Evolutionary conservation across 2,329 filamentous ascomycete genomes (phyloP), one percentile per base, ranked within the genome.

Genomic region (Diaporthe vaccinii): DNA sequence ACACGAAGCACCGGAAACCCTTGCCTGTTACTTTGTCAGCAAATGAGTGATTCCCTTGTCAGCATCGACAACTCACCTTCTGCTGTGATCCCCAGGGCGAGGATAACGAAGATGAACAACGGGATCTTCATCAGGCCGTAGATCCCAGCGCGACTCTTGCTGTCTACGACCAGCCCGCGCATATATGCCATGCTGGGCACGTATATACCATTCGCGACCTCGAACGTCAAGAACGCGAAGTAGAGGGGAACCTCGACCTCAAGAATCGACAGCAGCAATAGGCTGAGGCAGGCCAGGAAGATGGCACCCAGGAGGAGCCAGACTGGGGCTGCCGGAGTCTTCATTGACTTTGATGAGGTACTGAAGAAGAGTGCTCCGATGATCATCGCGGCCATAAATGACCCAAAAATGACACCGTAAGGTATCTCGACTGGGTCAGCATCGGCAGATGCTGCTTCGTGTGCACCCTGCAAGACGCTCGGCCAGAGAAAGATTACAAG

Each of bases 361-460:
- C 68, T 76, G 73, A 78, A 78, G 5, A 75, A 28, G n/a, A 77
- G 58, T 15, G 76, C 77, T 1, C 78, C 78, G 8, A 78, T 65
- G 49, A 78, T 78, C 78, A 78, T 78, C 17, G 77, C 73, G n/a
- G 78, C 76, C 78, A 78, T 91, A 80, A 91, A 90, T 55, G 85
- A 86, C 58, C 88, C 87, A 76, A 91, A 91, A 59, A 90, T 88
- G 70, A 90, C 84, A 10, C 89, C 78, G 25, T 77, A 78, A 3
- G 78, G 77, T 5, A 78, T 67, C 41, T 74, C 76, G 36, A 77
- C 70, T 15, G 76, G n/a, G 51, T 9, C 17, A 4, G 28, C 36
- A 17, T 44, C 51, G 3, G 58, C 49, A 8, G 34, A 57, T 12
- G 53, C 22, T 10, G 25, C 31, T 28, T 46, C 65, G 71, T 81